phyloP scores from a whole-genome alignment of 768 basidiomycete species.

The Cyclocybe aegerita region DNA sequence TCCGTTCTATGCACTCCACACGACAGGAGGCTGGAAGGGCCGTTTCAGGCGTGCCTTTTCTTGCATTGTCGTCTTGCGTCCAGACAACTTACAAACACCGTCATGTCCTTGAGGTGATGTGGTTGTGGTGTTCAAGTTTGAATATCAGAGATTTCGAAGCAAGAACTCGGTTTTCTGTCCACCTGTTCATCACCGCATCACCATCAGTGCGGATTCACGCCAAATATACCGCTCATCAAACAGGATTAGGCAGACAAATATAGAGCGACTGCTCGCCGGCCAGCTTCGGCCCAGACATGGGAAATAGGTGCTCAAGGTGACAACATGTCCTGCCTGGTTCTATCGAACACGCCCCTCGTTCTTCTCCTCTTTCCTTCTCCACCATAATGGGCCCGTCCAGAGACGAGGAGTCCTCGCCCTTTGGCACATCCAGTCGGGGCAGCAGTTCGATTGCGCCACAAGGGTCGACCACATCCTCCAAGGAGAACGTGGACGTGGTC shows the following conservation, averaged over 20 bases:
- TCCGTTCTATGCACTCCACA: background rate
- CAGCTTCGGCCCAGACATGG: conserved; percentile 15
- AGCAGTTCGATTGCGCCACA: conserved; percentile 12
- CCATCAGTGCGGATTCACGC: too few relatives aligned
- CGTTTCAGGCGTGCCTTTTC: too few relatives aligned
- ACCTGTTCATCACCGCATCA: too few relatives aligned
- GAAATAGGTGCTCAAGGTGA: conserved; percentile 12
- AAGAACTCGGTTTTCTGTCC: too few relatives aligned
- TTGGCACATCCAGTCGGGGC: conserved; percentile 18
- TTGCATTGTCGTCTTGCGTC: too few relatives aligned
- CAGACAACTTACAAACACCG: too few relatives aligned
- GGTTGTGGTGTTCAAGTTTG: too few relatives aligned
- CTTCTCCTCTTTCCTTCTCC: conserved; percentile 8
- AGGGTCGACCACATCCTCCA: background rate
- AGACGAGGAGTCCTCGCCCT: conserved; percentile 3
- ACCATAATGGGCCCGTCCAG: too few relatives aligned
- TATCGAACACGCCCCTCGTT: conserved; percentile 6
- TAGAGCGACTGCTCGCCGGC: conserved; percentile 12
- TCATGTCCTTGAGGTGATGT: too few relatives aligned
- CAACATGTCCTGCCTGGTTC: conserved; percentile 9
- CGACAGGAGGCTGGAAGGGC: too few relatives aligned
- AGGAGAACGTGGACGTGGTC: background rate
- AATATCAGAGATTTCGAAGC: too few relatives aligned
- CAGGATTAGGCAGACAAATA: conserved; percentile 4
- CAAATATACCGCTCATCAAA: too few relatives aligned